phyloP scores from a whole-genome alignment of 495 filamentous ascomycete genomes.

The Usnea hakonensis region DNA sequence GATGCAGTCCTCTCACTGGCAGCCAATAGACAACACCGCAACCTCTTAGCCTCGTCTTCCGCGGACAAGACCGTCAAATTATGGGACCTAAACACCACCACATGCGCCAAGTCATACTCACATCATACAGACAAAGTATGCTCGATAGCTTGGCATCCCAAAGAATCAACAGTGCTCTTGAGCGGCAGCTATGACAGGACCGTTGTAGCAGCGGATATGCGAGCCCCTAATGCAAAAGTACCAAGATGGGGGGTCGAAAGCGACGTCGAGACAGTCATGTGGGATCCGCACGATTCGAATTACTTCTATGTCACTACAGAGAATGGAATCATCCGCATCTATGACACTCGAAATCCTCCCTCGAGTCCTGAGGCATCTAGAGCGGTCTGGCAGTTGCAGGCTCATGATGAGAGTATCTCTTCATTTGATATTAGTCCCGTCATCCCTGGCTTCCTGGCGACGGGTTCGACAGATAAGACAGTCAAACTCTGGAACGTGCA shows the following conservation, averaged over 20 bases:
- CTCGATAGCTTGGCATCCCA: slow-evolving; percentile 84
- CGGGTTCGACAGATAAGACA: slow-evolving; percentile 83
- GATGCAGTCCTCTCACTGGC: slow-evolving; percentile 87
- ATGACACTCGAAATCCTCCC: slow-evolving; percentile 68
- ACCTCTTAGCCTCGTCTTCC: slow-evolving; percentile 90
- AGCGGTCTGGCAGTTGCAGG: slow-evolving; percentile 88
- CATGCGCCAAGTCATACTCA: slow-evolving; percentile 88
- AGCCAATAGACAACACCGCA: slow-evolving; percentile 84
- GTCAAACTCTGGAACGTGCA: slow-evolving; percentile 96
- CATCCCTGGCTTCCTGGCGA: slow-evolving; percentile 87
- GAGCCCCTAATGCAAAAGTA: slow-evolving; percentile 68
- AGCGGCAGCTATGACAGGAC: slow-evolving; percentile 93
- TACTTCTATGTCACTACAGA: slow-evolving; percentile 95
- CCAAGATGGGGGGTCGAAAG: slow-evolving; percentile 87
- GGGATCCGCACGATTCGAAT: slow-evolving; percentile 88
- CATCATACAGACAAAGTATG: slow-evolving; percentile 94
- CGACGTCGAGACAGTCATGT: slow-evolving; percentile 85
- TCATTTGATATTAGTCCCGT: slow-evolving; percentile 86
- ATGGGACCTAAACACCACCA: slow-evolving; percentile 88
- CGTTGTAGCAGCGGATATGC: slow-evolving; percentile 85
- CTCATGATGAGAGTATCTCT: slow-evolving; percentile 88
- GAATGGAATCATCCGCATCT: slow-evolving; percentile 77
- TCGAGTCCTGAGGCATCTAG: slow-evolving; percentile 62
- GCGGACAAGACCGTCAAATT: slow-evolving; percentile 96
- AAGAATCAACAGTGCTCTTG: slow-evolving; percentile 77